These are phyloP conservation scores for Albophoma yamanashiensis DNA, from an alignment of 2,329 filamentous ascomycete species.

Conservation along the genomic window DNA sequence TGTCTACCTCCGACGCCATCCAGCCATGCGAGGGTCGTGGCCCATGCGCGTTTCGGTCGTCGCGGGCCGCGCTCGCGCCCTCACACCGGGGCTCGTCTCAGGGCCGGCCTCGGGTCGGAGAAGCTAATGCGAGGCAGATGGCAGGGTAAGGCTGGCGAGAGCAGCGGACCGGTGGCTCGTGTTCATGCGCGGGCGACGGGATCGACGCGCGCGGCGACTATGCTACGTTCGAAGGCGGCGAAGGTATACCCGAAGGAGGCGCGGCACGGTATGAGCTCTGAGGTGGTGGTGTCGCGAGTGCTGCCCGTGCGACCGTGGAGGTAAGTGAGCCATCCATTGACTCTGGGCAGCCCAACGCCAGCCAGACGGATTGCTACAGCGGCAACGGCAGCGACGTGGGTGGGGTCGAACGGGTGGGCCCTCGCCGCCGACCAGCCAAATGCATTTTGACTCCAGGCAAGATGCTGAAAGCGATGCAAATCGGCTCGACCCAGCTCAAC, in stretches of 20 bases:
- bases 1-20: slow-evolving; percentile 22
- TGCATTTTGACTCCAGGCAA: neutral
- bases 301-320: neutral
- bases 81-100: neutral
- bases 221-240: neutral
- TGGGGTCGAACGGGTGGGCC: neutral
- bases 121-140: neutral
- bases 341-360: neutral
- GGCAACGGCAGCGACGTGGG: neutral
- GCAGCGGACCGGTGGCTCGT: neutral
- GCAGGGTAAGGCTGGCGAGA: neutral
- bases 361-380: neutral
- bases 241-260: neutral
- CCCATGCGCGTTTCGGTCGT: slow-evolving; percentile 5
- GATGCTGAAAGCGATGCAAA: neutral
- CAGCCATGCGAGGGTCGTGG: slow-evolving; percentile 15
- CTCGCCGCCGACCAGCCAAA: neutral
- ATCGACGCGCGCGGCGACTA: neutral
- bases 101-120: neutral
- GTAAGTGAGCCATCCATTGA: neutral
- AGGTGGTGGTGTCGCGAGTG: neutral
- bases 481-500: too few species aligned
- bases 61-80: neutral
- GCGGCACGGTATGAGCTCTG: neutral
- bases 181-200: neutral